Conservation (phyloP, 139 green algal species). For the Tetradesmus obliquus region DNA sequence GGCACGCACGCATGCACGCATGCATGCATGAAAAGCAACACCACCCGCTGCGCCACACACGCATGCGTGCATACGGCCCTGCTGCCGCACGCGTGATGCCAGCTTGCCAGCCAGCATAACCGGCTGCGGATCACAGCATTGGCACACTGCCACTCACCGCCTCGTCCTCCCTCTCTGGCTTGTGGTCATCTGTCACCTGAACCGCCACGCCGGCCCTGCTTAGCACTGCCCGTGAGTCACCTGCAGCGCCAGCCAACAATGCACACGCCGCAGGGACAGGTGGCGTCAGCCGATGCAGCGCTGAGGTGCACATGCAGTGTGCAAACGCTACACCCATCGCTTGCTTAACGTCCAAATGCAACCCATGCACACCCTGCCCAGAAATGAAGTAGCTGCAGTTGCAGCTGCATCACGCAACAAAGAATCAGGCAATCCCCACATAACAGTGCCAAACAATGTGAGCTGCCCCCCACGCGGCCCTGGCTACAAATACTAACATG, state of each 20-base stretch:
- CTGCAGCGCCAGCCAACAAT: slow-evolving; percentile 32
- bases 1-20: background rate
- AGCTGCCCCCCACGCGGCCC: no score
- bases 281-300: background rate
- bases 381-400: no score
- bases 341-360: background rate
- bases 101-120: no score
- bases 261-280: background rate
- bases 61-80: no score
- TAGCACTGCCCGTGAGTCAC: slow-evolving; percentile 75
- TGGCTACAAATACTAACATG: no score
- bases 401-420: no score
- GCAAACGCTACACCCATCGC: background rate
- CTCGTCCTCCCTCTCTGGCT: slow-evolving; percentile 82
- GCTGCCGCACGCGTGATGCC: no score
- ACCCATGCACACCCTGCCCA: no score
- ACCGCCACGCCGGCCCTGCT: slow-evolving; percentile 64
- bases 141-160: slow-evolving; percentile 49
- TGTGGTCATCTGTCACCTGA: slow-evolving; percentile 77
- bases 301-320: background rate
- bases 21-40: background rate
- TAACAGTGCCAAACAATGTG: no score
- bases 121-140: background rate
- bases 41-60: no score
- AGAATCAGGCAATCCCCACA: no score